Evolutionary conservation across 768 basidiomycete genomes (phyloP).

Genomic region (Hortiboletus flavorubellus): DNA sequence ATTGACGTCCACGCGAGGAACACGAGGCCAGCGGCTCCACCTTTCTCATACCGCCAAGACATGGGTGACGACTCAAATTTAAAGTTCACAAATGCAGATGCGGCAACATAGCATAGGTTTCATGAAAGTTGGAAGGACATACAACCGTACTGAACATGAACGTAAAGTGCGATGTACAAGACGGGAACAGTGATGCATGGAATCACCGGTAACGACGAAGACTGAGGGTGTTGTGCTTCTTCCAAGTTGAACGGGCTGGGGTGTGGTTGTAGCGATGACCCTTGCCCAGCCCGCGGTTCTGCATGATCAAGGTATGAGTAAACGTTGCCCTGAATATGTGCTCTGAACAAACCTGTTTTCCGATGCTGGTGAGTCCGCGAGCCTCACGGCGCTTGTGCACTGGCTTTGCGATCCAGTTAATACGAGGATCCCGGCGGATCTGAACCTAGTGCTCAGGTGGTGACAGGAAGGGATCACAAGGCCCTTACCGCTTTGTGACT

Average conservation of each 20-base stretch:
- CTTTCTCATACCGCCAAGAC: background rate
- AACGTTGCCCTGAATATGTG: background rate
- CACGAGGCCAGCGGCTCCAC: slow-evolving; percentile 13
- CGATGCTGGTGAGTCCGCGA: slow-evolving; percentile 94
- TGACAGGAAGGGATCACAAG: background rate
- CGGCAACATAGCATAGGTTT: slow-evolving; percentile 14
- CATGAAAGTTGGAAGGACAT: slow-evolving; percentile 12
- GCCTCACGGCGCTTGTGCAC: slow-evolving; percentile 99
- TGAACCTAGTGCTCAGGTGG: slow-evolving; percentile 29
- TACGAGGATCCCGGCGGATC: slow-evolving; percentile 94
- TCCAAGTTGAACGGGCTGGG: slow-evolving; percentile 90
- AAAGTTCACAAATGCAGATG: background rate
- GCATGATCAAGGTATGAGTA: slow-evolving; percentile 2
- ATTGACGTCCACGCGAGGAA: slow-evolving; percentile 16
- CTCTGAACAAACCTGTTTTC: slow-evolving; percentile 74
- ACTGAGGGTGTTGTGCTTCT: slow-evolving; percentile 96
- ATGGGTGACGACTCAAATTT: background rate
- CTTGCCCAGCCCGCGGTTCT: slow-evolving; percentile 98
- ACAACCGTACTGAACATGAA: slow-evolving; percentile 30
- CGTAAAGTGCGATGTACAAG: slow-evolving; percentile 14
- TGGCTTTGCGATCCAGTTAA: slow-evolving; percentile 98
- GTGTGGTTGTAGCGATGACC: slow-evolving; percentile 93
- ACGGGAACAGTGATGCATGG: background rate
- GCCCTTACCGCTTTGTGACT: slow-evolving; percentile 83
- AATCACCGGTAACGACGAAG: slow-evolving; percentile 80